phyloP scores from a whole-genome alignment of 768 basidiomycete species.

The Podaxis pistillaris region DNA sequence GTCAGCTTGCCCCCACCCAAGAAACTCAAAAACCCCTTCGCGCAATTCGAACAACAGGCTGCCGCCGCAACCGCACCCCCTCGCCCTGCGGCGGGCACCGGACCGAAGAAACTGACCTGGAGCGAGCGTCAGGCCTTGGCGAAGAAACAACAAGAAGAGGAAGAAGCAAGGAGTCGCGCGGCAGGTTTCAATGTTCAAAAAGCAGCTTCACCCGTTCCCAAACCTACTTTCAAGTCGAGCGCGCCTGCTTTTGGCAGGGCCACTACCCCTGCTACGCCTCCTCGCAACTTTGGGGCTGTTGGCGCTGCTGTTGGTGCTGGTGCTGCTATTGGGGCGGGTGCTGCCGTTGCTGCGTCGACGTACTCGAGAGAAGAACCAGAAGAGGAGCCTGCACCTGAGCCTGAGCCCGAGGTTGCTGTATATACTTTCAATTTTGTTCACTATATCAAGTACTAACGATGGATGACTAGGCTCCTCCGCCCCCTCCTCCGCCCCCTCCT shows the following conservation, averaged over 20 bases:
- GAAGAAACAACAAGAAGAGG: conserved; percentile 83
- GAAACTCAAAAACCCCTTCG: conserved; percentile 84
- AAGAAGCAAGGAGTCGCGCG: conserved; percentile 60
- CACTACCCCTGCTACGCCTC: conserved; percentile 31
- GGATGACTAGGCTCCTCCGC: conserved; percentile 31
- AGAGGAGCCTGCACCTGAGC: conserved; percentile 22
- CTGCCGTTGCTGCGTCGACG: conserved; percentile 25
- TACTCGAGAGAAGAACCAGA: conserved; percentile 27
- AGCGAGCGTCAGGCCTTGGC: conserved; percentile 89
- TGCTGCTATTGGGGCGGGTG: conserved; percentile 30
- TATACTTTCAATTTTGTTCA: conserved; percentile 10
- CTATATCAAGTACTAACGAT: conserved; percentile 4
- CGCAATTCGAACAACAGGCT: conserved; percentile 53
- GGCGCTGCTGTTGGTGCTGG: conserved; percentile 32
- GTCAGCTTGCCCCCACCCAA: conserved; percentile 83
- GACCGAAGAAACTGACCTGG: conserved; percentile 87
- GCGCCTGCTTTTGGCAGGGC: conserved; percentile 49
- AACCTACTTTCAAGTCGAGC: conserved; percentile 40
- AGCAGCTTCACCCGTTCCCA: conserved; percentile 29
- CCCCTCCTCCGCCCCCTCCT: conserved; percentile 35
- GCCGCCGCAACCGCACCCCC: conserved; percentile 26
- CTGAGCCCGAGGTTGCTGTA: conserved; percentile 24
- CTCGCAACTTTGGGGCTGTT: conserved; percentile 44
- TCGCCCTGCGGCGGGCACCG: conserved; percentile 23
- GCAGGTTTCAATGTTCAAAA: conserved; percentile 44